phyloP scores from a whole-genome alignment of 73 alveolate genomes.

The Stentor roeselii region DNA sequence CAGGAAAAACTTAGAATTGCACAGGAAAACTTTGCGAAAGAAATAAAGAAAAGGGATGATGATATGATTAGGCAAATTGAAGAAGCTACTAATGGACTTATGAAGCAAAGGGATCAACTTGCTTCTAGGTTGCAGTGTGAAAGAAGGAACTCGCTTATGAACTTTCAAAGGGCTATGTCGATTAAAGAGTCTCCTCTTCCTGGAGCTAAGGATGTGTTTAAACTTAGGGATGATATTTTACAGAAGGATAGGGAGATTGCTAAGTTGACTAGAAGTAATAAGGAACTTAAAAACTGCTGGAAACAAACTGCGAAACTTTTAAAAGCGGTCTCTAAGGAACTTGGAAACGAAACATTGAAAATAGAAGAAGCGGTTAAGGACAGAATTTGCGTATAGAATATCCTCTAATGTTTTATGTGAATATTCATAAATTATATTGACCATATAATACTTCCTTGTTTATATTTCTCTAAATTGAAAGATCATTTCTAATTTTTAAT shows the following conservation, averaged over 20 bases:
- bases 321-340: conserved; percentile 20
- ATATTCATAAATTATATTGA: too few relatives aligned
- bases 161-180: background rate
- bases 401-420: too few relatives aligned
- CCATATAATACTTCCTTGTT: too few relatives aligned
- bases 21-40: background rate
- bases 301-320: background rate
- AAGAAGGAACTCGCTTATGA: background rate
- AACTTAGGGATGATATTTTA: background rate
- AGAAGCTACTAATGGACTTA: background rate
- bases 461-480: too few relatives aligned
- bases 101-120: conserved; percentile 2
- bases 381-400: background rate
- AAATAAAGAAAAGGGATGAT: background rate
- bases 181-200: background rate
- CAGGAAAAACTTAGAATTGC: background rate
- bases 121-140: background rate
- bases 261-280: background rate
- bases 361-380: background rate
- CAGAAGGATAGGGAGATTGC: background rate
- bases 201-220: background rate
- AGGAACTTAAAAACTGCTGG: conserved; percentile 23
- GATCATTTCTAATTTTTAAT: too few relatives aligned
- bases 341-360: conserved; percentile 9
- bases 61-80: conserved; percentile 14